phyloP scores from a whole-genome alignment of 495 filamentous ascomycete genomes.

The Darksidea phi region DNA sequence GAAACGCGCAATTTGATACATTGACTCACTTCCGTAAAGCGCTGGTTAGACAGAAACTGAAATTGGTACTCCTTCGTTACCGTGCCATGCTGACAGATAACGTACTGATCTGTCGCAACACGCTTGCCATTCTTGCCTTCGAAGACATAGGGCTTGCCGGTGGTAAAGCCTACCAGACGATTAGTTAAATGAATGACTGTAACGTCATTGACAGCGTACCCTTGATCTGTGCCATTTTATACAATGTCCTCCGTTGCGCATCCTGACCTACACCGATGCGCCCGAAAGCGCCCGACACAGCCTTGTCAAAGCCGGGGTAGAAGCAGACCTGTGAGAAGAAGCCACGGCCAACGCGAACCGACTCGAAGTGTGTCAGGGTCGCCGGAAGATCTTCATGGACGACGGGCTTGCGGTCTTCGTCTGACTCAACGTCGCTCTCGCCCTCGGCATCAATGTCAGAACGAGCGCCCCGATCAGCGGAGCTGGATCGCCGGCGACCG shows the following conservation, averaged over 20 bases:
- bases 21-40: slow-evolving; percentile 29
- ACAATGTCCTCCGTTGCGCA: slow-evolving; percentile 64
- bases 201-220: slow-evolving; percentile 49
- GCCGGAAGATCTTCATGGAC: slow-evolving; percentile 61
- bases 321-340: slow-evolving; percentile 86
- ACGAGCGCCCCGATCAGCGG: slow-evolving; percentile 40
- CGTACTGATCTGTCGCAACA: slow-evolving; percentile 29
- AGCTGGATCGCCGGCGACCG: slow-evolving; percentile 44
- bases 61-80: slow-evolving; percentile 31
- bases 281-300: slow-evolving; percentile 74
- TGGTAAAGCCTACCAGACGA: slow-evolving; percentile 60
- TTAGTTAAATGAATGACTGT: slow-evolving; percentile 40
- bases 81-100: slow-evolving; percentile 24
- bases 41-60: slow-evolving; percentile 22
- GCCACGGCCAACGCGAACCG: slow-evolving; percentile 73
- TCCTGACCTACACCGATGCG: slow-evolving; percentile 78
- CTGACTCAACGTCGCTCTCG: slow-evolving; percentile 79
- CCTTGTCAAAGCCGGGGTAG: slow-evolving; percentile 80
- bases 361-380: slow-evolving; percentile 76
- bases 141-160: slow-evolving; percentile 68
- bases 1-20: not conserved
- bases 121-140: slow-evolving; percentile 30
- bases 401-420: slow-evolving; percentile 49
- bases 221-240: slow-evolving; percentile 84
- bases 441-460: slow-evolving; percentile 68